phyloP scores from a whole-genome alignment of 2,329 filamentous ascomycete genomes.

The Diaporthe citrichinensis region DNA sequence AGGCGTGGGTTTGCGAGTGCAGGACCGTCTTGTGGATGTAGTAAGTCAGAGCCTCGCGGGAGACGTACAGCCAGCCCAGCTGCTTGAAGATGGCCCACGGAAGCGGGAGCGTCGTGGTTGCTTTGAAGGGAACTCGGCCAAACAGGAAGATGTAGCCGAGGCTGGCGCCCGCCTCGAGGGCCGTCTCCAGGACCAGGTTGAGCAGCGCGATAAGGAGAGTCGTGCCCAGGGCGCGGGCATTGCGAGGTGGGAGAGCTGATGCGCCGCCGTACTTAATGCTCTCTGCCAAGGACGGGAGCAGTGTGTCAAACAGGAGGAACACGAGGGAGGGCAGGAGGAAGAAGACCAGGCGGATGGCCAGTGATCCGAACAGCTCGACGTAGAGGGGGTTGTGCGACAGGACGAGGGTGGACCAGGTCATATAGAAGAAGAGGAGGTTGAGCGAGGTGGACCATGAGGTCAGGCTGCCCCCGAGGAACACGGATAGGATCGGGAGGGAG shows the following conservation, averaged over 20 bases:
- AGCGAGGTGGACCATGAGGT: constrained; percentile 83
- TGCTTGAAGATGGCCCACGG: constrained; percentile 69
- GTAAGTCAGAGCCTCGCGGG: constrained; percentile 76
- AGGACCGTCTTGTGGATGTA: constrained; percentile 80
- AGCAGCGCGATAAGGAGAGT: constrained; percentile 55
- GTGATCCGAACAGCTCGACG: constrained; percentile 80
- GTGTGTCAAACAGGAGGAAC: constrained; percentile 80
- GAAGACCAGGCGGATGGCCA: constrained; percentile 77
- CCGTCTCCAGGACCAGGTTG: constrained; percentile 62
- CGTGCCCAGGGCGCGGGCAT: constrained; percentile 51
- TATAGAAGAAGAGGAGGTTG: constrained; percentile 90
- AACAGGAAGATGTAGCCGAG: constrained; percentile 53
- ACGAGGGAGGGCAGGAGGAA: constrained; percentile 80
- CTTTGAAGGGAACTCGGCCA: constrained; percentile 60
- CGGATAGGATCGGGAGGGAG: constrained; percentile 80
- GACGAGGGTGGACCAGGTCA: constrained; percentile 90
- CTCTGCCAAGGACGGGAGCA: constrained; percentile 77
- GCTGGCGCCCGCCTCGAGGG: constrained; percentile 59
- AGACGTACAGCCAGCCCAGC: constrained; percentile 57
- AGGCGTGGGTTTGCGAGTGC: constrained; percentile 61
- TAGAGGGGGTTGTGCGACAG: constrained; percentile 81
- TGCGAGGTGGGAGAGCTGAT: constrained; percentile 63
- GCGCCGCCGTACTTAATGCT: constrained; percentile 77
- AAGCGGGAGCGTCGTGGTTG: constrained; percentile 63
- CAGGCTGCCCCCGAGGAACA: constrained; percentile 72